Conservation (phyloP, 192 early-diverging fungal species). For the Coemansia sp. region DNA sequence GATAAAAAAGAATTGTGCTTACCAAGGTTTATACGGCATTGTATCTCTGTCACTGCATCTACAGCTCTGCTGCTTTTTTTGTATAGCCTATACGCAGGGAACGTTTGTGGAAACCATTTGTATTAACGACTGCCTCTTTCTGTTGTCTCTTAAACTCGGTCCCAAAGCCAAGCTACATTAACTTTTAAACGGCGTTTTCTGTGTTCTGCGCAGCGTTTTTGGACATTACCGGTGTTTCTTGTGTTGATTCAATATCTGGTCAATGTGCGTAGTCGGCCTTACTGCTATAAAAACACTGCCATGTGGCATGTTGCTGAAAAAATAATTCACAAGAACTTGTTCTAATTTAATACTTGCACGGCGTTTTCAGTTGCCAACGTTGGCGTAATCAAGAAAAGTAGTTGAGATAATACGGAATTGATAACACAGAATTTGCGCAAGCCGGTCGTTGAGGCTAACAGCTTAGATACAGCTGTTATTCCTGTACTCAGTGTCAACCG, state of each 20-base stretch:
- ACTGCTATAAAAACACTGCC: constrained; percentile 48
- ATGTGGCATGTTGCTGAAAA: constrained; percentile 62
- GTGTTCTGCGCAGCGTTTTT: constrained; percentile 71
- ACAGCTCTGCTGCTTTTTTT: constrained; percentile 73
- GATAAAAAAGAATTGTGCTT: too few species aligned
- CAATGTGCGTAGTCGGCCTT: constrained; percentile 62
- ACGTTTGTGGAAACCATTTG: constrained; percentile 44
- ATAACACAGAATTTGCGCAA: background rate
- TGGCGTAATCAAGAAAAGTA: constrained; percentile 21
- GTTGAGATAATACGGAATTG: background rate
- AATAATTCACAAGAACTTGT: constrained; percentile 28
- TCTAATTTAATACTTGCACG: constrained; percentile 13
- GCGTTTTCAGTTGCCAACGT: constrained; percentile 49
- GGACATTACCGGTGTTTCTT: constrained; percentile 77
- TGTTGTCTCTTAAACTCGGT: background rate
- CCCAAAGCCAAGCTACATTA: constrained; percentile 13
- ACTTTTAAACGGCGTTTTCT: constrained; percentile 35
- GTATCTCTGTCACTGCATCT: constrained; percentile 67
- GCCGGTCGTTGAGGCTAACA: constrained; percentile 2
- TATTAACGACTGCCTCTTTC: constrained; percentile 24
- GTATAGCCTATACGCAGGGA: constrained; percentile 63
- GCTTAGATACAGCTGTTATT: constrained; percentile 31
- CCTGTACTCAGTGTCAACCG: constrained; percentile 44
- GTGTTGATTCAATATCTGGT: constrained; percentile 79
- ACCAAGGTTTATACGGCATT: too few species aligned